Evolutionary conservation across 768 basidiomycete genomes (phyloP).

Genomic region (Amanita pseudoporphyria): DNA sequence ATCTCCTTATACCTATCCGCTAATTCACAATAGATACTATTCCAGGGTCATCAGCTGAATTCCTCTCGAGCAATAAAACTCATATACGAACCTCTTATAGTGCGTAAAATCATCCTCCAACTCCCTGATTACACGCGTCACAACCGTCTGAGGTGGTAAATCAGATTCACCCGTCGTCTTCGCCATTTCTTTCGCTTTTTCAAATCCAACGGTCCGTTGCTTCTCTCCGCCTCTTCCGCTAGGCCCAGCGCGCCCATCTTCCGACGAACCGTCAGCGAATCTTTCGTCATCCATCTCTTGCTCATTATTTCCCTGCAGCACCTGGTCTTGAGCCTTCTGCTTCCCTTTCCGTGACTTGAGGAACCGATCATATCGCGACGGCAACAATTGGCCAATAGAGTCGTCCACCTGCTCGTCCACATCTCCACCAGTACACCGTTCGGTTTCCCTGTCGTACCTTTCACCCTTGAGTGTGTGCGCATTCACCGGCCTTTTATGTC

Average conservation of each 20-base stretch:
- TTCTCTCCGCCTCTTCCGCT: conserved; percentile 19
- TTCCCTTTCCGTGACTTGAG: conserved; percentile 5
- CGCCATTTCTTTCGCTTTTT: conserved; percentile 20
- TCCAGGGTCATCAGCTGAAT: conserved; percentile 4
- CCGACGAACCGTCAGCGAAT: conserved; percentile 28
- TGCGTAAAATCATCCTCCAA: conserved; percentile 93
- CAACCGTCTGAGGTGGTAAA: conserved; percentile 81
- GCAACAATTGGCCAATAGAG: conserved; percentile 13
- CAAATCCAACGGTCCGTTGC: conserved; percentile 20
- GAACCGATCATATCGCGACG: conserved; percentile 12
- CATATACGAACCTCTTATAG: conserved; percentile 74
- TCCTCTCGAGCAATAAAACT: conserved; percentile 3
- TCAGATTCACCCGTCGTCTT: conserved; percentile 19
- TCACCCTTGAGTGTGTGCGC: conserved; percentile 11
- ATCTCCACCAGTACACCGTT: not conserved
- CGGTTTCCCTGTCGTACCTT: conserved; percentile 4
- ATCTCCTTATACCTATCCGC: conserved; percentile 90
- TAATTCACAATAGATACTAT: conserved; percentile 81
- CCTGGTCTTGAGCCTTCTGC: not conserved
- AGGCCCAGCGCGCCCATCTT: conserved; percentile 19
- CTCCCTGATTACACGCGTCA: conserved; percentile 74
- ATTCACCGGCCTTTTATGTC: conserved; percentile 22
- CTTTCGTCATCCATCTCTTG: conserved; percentile 36
- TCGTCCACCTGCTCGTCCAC: conserved; percentile 11
- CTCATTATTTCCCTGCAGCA: conserved; percentile 3